Evolutionary conservation across 2,329 filamentous ascomycete species (phyloP).

Genomic region (Neoscytalidium dimidiatum): DNA sequence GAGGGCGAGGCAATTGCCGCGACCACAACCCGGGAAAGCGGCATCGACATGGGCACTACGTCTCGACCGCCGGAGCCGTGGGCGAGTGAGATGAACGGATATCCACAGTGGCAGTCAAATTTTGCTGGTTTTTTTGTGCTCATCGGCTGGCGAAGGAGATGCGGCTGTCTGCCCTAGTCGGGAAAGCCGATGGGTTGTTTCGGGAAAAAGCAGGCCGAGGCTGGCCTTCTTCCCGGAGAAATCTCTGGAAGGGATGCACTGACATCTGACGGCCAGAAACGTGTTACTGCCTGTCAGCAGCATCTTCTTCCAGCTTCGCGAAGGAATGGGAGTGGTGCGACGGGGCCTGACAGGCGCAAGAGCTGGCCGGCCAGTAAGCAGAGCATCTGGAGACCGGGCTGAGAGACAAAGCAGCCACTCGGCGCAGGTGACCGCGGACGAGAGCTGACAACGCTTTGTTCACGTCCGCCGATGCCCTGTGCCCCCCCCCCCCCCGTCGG

Average conservation of each 20-base stretch:
- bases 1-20: background rate
- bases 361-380: background rate
- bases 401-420: background rate
- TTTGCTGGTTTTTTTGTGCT: background rate
- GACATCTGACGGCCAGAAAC: background rate
- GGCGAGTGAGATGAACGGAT: background rate
- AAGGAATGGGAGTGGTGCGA: background rate
- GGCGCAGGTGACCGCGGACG: background rate
- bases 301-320: background rate
- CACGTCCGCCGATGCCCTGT: background rate
- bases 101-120: slow-evolving; percentile 5
- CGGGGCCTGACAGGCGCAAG: background rate
- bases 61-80: background rate
- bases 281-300: background rate
- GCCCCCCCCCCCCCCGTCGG: background rate
- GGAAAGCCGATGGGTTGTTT: background rate
- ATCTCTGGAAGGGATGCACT: background rate
- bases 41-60: background rate
- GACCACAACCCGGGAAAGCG: slow-evolving; percentile 2
- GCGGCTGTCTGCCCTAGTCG: slow-evolving; percentile 3
- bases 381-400: slow-evolving; percentile 9
- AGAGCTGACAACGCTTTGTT: background rate
- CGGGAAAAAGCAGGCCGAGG: slow-evolving; percentile 10
- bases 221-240: background rate
- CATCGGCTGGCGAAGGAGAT: background rate